A percentile compares a stretch with the other conserved stretches of the same genome.
Evolutionary conservation across 1,139 yeast genomes (phyloP).

Genomic region (Sugiyamaella novakii): DNA sequence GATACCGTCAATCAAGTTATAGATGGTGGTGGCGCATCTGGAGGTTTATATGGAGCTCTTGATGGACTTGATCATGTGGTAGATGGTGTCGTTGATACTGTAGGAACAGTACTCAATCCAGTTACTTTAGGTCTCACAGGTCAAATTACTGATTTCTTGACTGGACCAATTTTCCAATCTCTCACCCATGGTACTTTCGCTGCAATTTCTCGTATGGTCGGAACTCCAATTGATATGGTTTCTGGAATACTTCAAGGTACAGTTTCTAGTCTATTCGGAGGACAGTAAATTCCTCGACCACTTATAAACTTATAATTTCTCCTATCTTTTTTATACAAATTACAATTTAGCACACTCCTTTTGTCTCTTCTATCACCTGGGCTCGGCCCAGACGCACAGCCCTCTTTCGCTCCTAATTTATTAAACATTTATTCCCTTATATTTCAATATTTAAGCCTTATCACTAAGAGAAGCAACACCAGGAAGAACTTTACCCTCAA

Average conservation of each 20-base stretch:
- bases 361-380: too few species aligned
- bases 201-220: constrained; percentile 20
- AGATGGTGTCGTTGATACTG: constrained; percentile 16
- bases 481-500: constrained; percentile 96
- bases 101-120: constrained; percentile 18
- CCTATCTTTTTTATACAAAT: too few species aligned
- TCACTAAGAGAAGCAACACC: constrained; percentile 90
- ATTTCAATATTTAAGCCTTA: constrained; percentile 29
- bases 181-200: constrained; percentile 25
- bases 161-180: constrained; percentile 27
- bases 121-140: constrained; percentile 17
- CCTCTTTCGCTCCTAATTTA: too few species aligned
- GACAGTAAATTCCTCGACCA: too few species aligned
- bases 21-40: constrained; percentile 15
- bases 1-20: constrained; percentile 15
- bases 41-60: constrained; percentile 17
- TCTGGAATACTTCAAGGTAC: too few species aligned
- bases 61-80: constrained; percentile 21
- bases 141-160: constrained; percentile 21
- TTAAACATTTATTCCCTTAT: too few species aligned
- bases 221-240: constrained; percentile 21
- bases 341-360: too few species aligned
- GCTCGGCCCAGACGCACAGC: too few species aligned
- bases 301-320: too few species aligned
- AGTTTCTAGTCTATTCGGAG: too few species aligned